Base-by-base conservation (phyloP, 2,329 filamentous ascomycete genomes). In the Colletotrichum plurivorum region DNA sequence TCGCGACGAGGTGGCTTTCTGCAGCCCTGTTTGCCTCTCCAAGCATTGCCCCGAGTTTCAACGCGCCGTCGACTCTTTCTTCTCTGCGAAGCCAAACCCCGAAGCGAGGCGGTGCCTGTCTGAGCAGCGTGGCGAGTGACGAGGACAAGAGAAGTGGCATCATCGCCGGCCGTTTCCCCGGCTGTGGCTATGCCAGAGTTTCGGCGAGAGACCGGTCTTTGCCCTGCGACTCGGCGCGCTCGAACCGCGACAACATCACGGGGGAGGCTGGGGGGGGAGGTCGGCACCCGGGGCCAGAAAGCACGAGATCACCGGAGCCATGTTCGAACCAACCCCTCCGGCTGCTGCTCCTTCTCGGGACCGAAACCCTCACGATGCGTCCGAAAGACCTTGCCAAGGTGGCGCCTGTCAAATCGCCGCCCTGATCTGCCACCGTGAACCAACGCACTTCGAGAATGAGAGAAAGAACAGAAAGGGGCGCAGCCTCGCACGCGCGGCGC, bases 381-480 rank as follows among this genome's bases (percentile, higher is more conserved):
- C 63, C 63, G 63, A 66, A 31, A 31, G 36, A 48, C 41, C 10
- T 52, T n/a, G 62, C 62, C 67, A 52, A 56, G 62, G 31, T 61
- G 55, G 51, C 51, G 27, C 49, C 39, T 67, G 67, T 69, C 55
- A 69, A 56, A 53, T 22, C 51, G 12, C 54, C 61, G 61, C 66
- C 54, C 43, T 59, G 54, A 65, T 51, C 54, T 41, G 16, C 20
- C 27, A 51, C 22, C 67, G 52, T 61, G 62, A 54, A 31, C 67
- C 61, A 67, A 60, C 67, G 46, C 51, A 46, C 49, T 25, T 39
- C 18, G 12, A 46, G 22, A 27, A 46, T 9, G 18, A 6, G 13
- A 18, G 13, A 46, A 46, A 18, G 18, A 46, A 46, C 31, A 36
- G 18, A 48, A 60, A 39, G 57, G 48, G 51, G 49, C 60, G 60